Conservation (phyloP, 1,284 basidiomycete genomes). For the Cutaneotrichosporon cutaneum region DNA sequence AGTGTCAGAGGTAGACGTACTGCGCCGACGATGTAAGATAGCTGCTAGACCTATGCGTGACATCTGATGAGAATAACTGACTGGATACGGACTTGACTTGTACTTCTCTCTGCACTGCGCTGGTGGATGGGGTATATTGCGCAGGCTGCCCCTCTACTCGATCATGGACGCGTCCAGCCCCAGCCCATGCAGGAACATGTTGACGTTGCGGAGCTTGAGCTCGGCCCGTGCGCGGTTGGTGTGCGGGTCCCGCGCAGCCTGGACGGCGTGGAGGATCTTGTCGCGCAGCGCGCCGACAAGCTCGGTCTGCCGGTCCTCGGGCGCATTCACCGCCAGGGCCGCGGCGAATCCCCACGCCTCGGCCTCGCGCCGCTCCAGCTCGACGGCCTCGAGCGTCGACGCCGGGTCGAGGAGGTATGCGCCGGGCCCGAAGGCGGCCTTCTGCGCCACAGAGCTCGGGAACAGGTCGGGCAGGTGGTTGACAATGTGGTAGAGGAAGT, state of each 20-base stretch:
- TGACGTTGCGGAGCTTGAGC: conserved; percentile 52
- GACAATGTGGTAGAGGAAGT: conserved; percentile 78
- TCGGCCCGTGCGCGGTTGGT: conserved; percentile 41
- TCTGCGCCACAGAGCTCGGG: conserved; percentile 75
- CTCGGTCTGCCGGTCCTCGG: conserved; percentile 74
- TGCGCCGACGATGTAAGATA: background rate
- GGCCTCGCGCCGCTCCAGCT: conserved; percentile 52
- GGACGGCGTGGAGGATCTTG: conserved; percentile 59
- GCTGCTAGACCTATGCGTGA: background rate
- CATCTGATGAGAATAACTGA: background rate
- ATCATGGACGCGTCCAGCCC: conserved; percentile 20
- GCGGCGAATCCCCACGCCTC: conserved; percentile 53
- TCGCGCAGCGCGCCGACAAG: conserved; percentile 85
- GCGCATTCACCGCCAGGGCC: conserved; percentile 84
- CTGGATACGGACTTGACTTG: background rate
- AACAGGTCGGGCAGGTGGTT: conserved; percentile 76
- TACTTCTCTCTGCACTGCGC: background rate
- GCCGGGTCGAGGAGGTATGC: conserved; percentile 51
- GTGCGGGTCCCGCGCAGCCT: conserved; percentile 43
- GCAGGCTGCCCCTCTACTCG: background rate
- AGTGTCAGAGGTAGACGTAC: background rate
- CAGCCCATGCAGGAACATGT: conserved; percentile 53
- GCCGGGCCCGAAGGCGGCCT: conserved; percentile 58
- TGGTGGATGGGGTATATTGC: background rate
- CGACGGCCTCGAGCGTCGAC: conserved; percentile 61